Percentiles rank a stretch among this genome's conserved stretches.
phyloP scores from a whole-genome alignment of 2,329 filamentous ascomycete genomes.

The Fulvia fulva region DNA sequence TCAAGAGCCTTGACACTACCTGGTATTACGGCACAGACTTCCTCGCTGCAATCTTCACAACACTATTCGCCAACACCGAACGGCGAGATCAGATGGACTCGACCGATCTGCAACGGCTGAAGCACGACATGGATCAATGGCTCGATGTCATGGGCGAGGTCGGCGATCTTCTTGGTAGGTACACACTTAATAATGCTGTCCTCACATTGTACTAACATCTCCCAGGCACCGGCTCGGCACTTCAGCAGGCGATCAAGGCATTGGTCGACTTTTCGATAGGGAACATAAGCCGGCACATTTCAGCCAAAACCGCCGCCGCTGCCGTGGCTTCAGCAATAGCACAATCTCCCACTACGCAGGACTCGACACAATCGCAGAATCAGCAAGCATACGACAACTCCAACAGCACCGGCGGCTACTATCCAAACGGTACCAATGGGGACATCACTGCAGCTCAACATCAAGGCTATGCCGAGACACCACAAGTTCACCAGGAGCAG shows the following conservation, averaged over 20 bases:
- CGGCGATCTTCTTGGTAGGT: constrained; percentile 62
- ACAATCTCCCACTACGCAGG: constrained; percentile 1
- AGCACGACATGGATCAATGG: constrained; percentile 66
- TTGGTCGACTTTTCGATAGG: constrained; percentile 48
- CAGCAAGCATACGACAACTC: constrained; percentile 12
- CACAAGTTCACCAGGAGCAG: constrained; percentile 14
- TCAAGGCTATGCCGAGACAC: constrained; percentile 21
- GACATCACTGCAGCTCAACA: constrained; percentile 8
- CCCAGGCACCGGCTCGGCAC: constrained; percentile 40
- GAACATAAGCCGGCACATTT: constrained; percentile 45
- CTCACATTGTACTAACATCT: not conserved
- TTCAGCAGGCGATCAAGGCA: constrained; percentile 46
- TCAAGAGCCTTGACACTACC: constrained; percentile 70
- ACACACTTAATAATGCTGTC: not conserved
- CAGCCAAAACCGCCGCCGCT: constrained; percentile 40
- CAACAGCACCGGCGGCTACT: constrained; percentile 12
- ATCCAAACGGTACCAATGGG: constrained; percentile 11
- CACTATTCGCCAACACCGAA: constrained; percentile 66
- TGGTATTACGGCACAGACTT: constrained; percentile 74
- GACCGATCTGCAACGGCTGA: constrained; percentile 57
- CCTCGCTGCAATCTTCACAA: constrained; percentile 68
- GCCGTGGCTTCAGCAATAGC: constrained; percentile 38
- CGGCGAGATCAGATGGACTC: constrained; percentile 57
- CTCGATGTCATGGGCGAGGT: constrained; percentile 64
- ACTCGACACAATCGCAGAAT: not conserved